Base-by-base conservation (phyloP, 805 yeast genomes). In the Sugiyamaella smithiae region DNA sequence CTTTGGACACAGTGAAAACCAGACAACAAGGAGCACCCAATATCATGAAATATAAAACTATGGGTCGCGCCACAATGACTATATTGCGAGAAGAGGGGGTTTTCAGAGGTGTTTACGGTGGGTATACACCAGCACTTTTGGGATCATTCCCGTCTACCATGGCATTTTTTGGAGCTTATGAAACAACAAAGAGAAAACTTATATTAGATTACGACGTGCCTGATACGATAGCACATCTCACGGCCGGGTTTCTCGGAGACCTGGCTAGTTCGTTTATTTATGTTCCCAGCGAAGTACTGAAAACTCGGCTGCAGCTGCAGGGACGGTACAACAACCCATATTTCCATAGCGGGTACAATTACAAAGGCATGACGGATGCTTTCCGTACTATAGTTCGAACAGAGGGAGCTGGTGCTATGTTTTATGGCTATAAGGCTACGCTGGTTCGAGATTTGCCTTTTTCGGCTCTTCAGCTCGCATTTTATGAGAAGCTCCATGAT, bases 1-100 rank as follows among this genome's bases (percentile, higher is more conserved):
- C 98, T 0, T 69, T 93, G 29, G 99, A 93, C 63, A 93, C 99
- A 0, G 96, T 93, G 26, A 93, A 93, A 65, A 93, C 99, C 1
- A 75, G 99, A 54, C 99, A 93, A 65, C 99, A 93, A 64, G 98
- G 96, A n/a, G 86, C 95, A 3, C 82, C 86, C 19, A 71, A 74
- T 55, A 75, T 75, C 17, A 55, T 71, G 5, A 85, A 87, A 65
- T 91, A 91, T 66, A 76, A 70, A 51, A 82, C 77, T 58, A 88
- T 89, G 83, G 59, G 84, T 6, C 76, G 80, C 8, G 96, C 97
- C 0, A 88, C 85, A 59, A 53, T 67, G 23, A 83, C 91, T 0
- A 85, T 93, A n/a, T 67, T 85, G 43, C 63, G 74, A 36, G 87
- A 91, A 59, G 99, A 93, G 71, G 99, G 99, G 0, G 56, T 93